Evolutionary conservation across 495 filamentous ascomycete genomes (phyloP), one percentile per base, ranked within the genome.

Genomic region (Zalerion maritima): DNA sequence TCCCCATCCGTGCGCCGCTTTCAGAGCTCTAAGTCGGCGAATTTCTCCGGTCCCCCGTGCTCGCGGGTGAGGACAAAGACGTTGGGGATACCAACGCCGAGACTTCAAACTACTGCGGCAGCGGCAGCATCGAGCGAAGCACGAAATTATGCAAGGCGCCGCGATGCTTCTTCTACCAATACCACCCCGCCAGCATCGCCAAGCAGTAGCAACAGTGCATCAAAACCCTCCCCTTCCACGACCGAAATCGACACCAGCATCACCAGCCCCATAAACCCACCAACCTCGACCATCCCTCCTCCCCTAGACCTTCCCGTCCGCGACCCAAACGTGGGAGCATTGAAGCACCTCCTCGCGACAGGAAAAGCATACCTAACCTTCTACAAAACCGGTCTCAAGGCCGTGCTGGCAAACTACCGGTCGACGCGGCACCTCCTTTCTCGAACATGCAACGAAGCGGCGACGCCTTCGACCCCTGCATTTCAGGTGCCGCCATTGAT

Each of bases 351-450:
- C 21, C 52, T 64, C 42, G 25, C 36, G 0, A 44, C 58, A 3
- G 76, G 73, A 25, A 69, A 68, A 31, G 59, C 68, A 13, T 80
- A 79, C 52, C 43, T 73, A 4, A 51, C 54, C 18, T 96, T 96
- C 67, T 96, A 93, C 70, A 92, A 91, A 49, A 67, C 70, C 14
- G 87, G 87, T 9, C 49, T 93, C 15, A 67, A 65, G 39, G 69
- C 75, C 31, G 71, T 93, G 31, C 60, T 55, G 34, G 43, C 40
- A 16, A 84, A 82, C 54, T 56, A 52, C 40, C 45, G 54, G 24
- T 32, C 47, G 15, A 60, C 67, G 11, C 54, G 57, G n/a, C 67
- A 73, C 26, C 55, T 76, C 36, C 53, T 29, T 44, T 18, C 32
- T 29, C 25, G 12, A 28, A 35, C 27, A 28, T 49, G 11, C 2